Conservation (phyloP, 208 protist genomes). For the Wallacemonas collosoma region DNA sequence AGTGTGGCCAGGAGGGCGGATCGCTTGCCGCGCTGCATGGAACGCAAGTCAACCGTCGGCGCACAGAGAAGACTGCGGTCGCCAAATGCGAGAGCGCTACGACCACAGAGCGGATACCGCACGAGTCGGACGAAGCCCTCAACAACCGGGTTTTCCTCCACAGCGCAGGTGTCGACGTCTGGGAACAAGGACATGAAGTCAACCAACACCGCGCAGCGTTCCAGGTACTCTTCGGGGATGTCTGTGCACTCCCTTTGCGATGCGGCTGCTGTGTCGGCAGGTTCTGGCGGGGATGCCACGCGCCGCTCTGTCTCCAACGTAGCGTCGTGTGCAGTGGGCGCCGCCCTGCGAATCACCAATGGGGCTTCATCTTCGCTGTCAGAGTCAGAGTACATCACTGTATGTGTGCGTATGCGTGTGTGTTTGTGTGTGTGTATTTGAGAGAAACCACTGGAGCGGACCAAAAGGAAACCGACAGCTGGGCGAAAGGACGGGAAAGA, state of each 20-base stretch:
- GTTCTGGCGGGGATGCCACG: not conserved
- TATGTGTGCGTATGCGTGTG: not conserved
- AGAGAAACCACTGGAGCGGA: no score
- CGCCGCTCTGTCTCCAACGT: not conserved
- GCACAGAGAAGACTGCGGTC: not conserved
- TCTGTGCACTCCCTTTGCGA: conserved; percentile 7
- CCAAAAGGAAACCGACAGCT: not conserved
- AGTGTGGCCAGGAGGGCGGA: not conserved
- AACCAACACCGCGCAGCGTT: conserved; percentile 41
- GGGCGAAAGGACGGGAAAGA: conserved; percentile 2
- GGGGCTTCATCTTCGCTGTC: conserved; percentile 7
- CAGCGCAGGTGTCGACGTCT: not conserved
- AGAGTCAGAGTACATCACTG: conserved; percentile 12
- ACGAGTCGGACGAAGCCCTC: conserved; percentile 27
- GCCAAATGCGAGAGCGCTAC: not conserved
- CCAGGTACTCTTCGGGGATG: conserved; percentile 24
- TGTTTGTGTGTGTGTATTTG: no score
- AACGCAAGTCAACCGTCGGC: not conserved
- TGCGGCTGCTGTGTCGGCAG: not conserved
- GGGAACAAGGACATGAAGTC: conserved; percentile 31
- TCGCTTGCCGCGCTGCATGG: not conserved
- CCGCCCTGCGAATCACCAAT: not conserved
- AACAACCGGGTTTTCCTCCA: conserved; percentile 24
- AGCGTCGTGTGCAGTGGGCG: not conserved
- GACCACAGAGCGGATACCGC: conserved; percentile 24